A percentile compares a stretch with the other conserved stretches of the same genome.
These are phyloP conservation scores for Mikania micrantha DNA, from an alignment of 129 eudicot genomes.

Conservation along the genomic window DNA sequence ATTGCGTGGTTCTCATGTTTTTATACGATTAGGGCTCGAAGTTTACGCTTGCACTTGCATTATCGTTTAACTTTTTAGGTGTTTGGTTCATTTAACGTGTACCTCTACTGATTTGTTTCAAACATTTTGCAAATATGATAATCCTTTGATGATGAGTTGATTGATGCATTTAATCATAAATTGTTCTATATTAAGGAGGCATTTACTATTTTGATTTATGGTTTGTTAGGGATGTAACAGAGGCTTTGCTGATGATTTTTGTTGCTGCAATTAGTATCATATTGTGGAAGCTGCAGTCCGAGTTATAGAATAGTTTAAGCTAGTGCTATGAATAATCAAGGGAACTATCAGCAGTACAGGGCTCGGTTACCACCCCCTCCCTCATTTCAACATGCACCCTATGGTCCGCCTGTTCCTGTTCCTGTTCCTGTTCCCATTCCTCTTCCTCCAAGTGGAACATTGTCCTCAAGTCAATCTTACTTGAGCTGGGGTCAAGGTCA, in stretches of 20 bases:
- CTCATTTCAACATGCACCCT: constrained; percentile 28
- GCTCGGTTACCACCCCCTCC: constrained; percentile 34
- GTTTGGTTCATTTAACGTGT: not conserved
- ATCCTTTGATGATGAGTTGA: not conserved
- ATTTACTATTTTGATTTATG: not conserved
- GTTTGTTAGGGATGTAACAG: constrained; percentile 16
- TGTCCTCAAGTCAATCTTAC: constrained; percentile 37
- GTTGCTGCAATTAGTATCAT: constrained; percentile 4
- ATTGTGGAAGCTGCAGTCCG: constrained; percentile 11
- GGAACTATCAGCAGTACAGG: constrained; percentile 45
- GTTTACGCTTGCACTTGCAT: not conserved
- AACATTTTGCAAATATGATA: not conserved
- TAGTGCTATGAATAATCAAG: constrained; percentile 52
- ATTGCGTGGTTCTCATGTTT: not conserved
- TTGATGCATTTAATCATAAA: not conserved
- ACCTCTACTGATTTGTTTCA: not conserved
- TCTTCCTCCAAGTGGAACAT: constrained; percentile 27
- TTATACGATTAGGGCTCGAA: not conserved
- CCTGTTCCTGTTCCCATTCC: constrained; percentile 21
- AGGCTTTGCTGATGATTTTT: constrained; percentile 14
- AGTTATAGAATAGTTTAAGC: constrained; percentile 1
- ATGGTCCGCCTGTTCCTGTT: constrained; percentile 24
- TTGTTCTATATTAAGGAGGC: not conserved
- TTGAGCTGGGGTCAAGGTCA: constrained; percentile 47
- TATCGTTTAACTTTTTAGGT: not conserved